Evolutionary conservation across 2,329 filamentous ascomycete genomes (phyloP), one percentile per base, ranked within the genome.

Genomic region (Trichothecium sympodiale): DNA sequence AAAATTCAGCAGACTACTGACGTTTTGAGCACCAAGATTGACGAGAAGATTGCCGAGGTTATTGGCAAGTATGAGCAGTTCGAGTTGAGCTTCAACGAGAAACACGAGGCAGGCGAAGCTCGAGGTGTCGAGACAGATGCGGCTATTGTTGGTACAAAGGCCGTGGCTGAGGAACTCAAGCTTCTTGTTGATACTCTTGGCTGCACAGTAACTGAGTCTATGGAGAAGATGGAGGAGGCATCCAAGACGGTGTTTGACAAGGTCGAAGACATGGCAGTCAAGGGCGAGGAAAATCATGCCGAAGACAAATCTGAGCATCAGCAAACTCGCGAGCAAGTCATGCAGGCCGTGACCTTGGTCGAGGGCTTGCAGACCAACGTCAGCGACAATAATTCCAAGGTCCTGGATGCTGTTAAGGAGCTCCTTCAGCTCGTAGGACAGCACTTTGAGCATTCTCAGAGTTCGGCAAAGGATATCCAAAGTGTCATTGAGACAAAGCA

Each of bases 41-140:
- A 77, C 26, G 74, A 77, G 47, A 75, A 74, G 47, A 69, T 95
- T 46, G 73, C 74, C 39, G 83, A 87, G 44, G 67, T 98, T 17
- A 76, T 94, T 54, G 67, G 71, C 46, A 95, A 93, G 55, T 93
- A 94, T 50, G 88, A 95, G 37, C 85, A 91, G 41, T 80, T 88
- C 43, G 83, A 93, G 50, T 62, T 71, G 15, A 65, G 76, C 7
- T 71, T 85, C 20, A 83, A 93, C 31, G 80, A 83, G 33, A 83
- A 83, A 47, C 73, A 78, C 33, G 77, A 79, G 44, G 71, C 80
- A 25, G 75, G 77, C 36, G 85, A 89, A 46, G 79, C 83, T 43
- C 80, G 83, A 39, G 77, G 84, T 23, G 61, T 72, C 25, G 74
- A 82, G 43, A 78, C 87, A 42, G 75, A 88, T 39, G 79, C 83